Evolutionary conservation across 139 green algal species (phyloP).

Genomic region (Ettlia oleoabundans): DNA sequence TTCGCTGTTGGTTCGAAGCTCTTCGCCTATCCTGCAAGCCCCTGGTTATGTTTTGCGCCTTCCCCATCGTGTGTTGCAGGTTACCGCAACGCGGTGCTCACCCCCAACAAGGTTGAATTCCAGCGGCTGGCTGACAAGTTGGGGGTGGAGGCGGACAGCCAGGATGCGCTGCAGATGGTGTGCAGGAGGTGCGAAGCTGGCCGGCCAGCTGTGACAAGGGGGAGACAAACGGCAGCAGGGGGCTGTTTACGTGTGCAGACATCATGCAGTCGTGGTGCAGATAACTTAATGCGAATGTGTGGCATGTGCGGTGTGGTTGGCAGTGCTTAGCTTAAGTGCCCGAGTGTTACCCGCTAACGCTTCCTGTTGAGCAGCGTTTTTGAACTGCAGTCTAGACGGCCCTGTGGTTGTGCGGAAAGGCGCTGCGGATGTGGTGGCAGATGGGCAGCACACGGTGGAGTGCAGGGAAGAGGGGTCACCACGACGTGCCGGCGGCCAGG

Average conservation of each 20-base stretch:
- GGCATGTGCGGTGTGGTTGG: too few relatives aligned
- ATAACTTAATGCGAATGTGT: too few relatives aligned
- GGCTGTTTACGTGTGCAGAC: too few relatives aligned
- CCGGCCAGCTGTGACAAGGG: neutral
- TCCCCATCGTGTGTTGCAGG: neutral
- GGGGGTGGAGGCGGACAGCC: constrained; percentile 35
- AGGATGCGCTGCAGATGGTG: constrained; percentile 5
- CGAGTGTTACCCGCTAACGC: too few relatives aligned
- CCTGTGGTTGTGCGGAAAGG: constrained; percentile 62
- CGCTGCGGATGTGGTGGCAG: constrained; percentile 42
- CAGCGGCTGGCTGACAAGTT: constrained; percentile 49
- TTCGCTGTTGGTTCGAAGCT: too few relatives aligned
- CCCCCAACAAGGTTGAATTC: constrained; percentile 68
- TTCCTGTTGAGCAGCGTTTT: too few relatives aligned
- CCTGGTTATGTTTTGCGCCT: too few relatives aligned
- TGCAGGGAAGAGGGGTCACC: constrained; percentile 51
- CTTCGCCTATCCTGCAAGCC: too few relatives aligned
- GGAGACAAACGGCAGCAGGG: neutral
- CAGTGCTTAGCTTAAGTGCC: too few relatives aligned
- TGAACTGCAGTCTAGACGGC: constrained; percentile 44
- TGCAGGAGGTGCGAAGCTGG: constrained; percentile 1
- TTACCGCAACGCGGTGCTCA: constrained; percentile 57
- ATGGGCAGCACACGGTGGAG: constrained; percentile 20
- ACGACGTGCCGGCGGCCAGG: constrained; percentile 70
- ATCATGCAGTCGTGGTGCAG: too few relatives aligned